Evolutionary conservation across 805 yeast species (phyloP).

Genomic region (Allodekkera sacchari): DNA sequence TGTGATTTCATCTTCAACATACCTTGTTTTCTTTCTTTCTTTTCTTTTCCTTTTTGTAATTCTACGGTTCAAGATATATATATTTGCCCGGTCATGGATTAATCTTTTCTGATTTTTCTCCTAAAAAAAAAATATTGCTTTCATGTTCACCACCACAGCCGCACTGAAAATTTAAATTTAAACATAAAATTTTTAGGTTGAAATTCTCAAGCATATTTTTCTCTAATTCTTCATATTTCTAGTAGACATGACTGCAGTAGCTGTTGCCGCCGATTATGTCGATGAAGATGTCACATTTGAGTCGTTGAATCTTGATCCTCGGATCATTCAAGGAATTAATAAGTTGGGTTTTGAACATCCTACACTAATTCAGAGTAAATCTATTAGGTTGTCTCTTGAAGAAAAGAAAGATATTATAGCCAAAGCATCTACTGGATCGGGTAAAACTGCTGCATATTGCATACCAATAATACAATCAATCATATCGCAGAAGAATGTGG

Average conservation of each 20-base stretch:
- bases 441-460: conserved; percentile 87
- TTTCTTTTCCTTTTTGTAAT: too few species aligned
- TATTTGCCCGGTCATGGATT: too few species aligned
- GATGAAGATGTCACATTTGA: conserved; percentile 69
- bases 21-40: neutral
- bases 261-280: conserved; percentile 62
- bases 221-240: neutral
- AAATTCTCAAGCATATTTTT: too few species aligned
- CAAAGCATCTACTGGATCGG: conserved; percentile 91
- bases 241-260: conserved; percentile 20
- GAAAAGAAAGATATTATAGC: conserved; percentile 91
- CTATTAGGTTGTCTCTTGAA: conserved; percentile 87
- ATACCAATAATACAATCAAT: conserved; percentile 81
- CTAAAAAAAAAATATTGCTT: too few species aligned
- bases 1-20: too few species aligned
- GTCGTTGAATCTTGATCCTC: conserved; percentile 69
- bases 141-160: too few species aligned
- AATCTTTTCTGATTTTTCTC: too few species aligned
- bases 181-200: too few species aligned
- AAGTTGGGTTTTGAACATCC: conserved; percentile 78
- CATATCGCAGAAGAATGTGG: conserved; percentile 31
- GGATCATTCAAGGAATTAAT: conserved; percentile 77
- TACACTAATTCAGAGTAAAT: conserved; percentile 80
- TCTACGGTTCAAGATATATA: too few species aligned
- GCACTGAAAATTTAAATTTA: too few species aligned